Evolutionary conservation across 2,329 filamentous ascomycete genomes (phyloP).

Genomic region (Pseudohalonectria lignicola): DNA sequence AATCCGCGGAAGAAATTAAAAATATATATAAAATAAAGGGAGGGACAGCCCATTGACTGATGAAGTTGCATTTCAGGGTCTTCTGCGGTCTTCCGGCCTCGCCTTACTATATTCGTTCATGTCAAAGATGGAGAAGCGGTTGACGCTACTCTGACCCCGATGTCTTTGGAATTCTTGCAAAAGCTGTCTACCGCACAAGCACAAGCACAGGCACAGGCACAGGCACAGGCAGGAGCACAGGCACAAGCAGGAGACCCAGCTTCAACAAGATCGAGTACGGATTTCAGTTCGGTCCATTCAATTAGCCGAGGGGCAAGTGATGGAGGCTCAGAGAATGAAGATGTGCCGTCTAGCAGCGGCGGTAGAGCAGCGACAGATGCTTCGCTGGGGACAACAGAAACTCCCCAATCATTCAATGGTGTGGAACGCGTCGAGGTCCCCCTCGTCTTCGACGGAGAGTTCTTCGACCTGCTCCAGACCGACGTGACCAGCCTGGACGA

Average conservation of each 20-base stretch:
- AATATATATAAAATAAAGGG: no score
- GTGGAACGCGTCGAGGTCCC: conserved; percentile 55
- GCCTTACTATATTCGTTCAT: conserved; percentile 59
- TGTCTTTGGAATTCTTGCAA: conserved; percentile 53
- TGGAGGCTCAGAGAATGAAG: no score
- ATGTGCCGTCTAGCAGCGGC: no score
- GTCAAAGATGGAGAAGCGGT: conserved; percentile 55
- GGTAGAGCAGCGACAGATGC: not conserved
- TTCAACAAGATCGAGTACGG: not conserved
- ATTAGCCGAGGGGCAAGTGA: no score
- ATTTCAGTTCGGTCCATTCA: no score
- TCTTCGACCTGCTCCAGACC: conserved; percentile 64
- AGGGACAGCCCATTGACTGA: conserved; percentile 4
- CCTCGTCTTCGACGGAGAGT: conserved; percentile 65
- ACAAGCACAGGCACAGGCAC: no score
- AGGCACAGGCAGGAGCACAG: conserved; percentile 14
- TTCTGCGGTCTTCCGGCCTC: conserved; percentile 42
- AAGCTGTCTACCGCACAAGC: conserved; percentile 45
- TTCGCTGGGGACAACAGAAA: not conserved
- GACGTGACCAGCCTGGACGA: conserved; percentile 60
- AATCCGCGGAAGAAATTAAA: no score
- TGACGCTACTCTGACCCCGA: conserved; percentile 55
- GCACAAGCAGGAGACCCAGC: not conserved
- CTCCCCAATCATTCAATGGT: conserved; percentile 1
- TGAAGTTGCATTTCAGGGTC: not conserved